phyloP scores from a whole-genome alignment of 2,329 filamentous ascomycete species.

The Fusarium protoensiforme region DNA sequence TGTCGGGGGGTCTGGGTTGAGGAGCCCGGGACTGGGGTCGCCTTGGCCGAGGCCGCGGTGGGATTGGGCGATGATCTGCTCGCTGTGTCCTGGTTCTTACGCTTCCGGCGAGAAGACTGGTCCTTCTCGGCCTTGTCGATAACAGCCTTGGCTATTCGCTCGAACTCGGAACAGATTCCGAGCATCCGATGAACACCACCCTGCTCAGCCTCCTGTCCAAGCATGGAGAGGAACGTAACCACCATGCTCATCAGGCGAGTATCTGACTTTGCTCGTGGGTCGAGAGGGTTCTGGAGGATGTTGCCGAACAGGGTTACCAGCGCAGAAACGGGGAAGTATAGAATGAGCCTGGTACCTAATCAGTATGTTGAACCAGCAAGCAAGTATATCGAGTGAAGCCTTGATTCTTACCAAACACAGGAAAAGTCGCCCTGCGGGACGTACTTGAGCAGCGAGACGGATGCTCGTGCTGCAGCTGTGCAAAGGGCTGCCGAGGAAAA shows the following conservation, averaged over 20 bases:
- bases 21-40: not conserved
- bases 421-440: slow-evolving; percentile 95
- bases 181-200: slow-evolving; percentile 95
- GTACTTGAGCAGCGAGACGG: slow-evolving; percentile 94
- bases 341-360: slow-evolving; percentile 73
- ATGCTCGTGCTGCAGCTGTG: slow-evolving; percentile 90
- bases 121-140: slow-evolving; percentile 94
- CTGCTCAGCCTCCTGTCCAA: slow-evolving; percentile 90
- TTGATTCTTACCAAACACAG: slow-evolving; percentile 83
- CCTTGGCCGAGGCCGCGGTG: slow-evolving; percentile 2
- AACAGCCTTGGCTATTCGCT: slow-evolving; percentile 89
- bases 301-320: slow-evolving; percentile 96
- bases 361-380: slow-evolving; percentile 35
- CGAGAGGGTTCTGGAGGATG: slow-evolving; percentile 93
- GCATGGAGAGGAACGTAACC: slow-evolving; percentile 88
- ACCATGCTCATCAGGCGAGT: slow-evolving; percentile 92
- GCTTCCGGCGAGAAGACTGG: slow-evolving; percentile 80
- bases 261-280: slow-evolving; percentile 88
- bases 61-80: slow-evolving; percentile 26
- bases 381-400: not conserved
- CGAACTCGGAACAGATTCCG: slow-evolving; percentile 93
- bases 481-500: slow-evolving; percentile 95
- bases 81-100: slow-evolving; percentile 73
- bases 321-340: slow-evolving; percentile 97
- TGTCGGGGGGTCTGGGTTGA: slow-evolving; percentile 26